A percentile compares a stretch with the other conserved stretches of the same genome.
These are phyloP conservation scores for Jamesozyma rosinii DNA, from an alignment of 805 yeast genomes.

Conservation along the genomic window DNA sequence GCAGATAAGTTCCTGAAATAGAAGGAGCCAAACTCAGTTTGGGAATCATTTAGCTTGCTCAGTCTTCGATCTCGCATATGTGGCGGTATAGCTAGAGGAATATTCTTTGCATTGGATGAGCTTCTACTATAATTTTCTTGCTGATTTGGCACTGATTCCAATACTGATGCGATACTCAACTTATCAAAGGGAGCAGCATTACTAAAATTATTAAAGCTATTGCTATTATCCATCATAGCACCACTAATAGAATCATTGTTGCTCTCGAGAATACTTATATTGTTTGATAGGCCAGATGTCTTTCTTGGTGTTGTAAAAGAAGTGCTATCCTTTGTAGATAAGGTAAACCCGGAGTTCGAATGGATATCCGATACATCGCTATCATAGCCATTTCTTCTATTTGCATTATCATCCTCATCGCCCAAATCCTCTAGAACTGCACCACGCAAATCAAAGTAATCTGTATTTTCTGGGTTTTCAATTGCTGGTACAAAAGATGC, in stretches of 20 bases:
- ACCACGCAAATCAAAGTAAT: slow-evolving; percentile 85
- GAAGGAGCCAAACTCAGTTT: slow-evolving; percentile 82
- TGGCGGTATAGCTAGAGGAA: slow-evolving; percentile 44
- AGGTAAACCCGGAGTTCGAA: not conserved
- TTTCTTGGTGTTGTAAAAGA: slow-evolving; percentile 6
- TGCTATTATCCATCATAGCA: slow-evolving; percentile 5
- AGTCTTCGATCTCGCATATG: slow-evolving; percentile 63
- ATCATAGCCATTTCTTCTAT: slow-evolving; percentile 4
- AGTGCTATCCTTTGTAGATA: not conserved
- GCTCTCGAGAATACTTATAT: not conserved
- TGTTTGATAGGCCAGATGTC: slow-evolving; percentile 6
- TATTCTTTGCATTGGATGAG: slow-evolving; percentile 31
- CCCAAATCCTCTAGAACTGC: slow-evolving; percentile 49
- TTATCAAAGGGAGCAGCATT: slow-evolving; percentile 17
- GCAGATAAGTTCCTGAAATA: slow-evolving; percentile 83
- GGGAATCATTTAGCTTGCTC: slow-evolving; percentile 59
- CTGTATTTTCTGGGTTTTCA: slow-evolving; percentile 78
- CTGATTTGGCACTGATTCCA: slow-evolving; percentile 26
- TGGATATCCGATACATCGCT: slow-evolving; percentile 15
- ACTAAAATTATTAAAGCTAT: slow-evolving; percentile 1
- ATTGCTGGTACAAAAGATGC: slow-evolving; percentile 77
- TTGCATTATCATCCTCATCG: slow-evolving; percentile 8
- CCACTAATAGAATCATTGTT: not conserved
- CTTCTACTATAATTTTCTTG: slow-evolving; percentile 10
- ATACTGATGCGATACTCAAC: slow-evolving; percentile 23